phyloP scores from a whole-genome alignment of 768 basidiomycete species.

The Lenzites betulinus region DNA sequence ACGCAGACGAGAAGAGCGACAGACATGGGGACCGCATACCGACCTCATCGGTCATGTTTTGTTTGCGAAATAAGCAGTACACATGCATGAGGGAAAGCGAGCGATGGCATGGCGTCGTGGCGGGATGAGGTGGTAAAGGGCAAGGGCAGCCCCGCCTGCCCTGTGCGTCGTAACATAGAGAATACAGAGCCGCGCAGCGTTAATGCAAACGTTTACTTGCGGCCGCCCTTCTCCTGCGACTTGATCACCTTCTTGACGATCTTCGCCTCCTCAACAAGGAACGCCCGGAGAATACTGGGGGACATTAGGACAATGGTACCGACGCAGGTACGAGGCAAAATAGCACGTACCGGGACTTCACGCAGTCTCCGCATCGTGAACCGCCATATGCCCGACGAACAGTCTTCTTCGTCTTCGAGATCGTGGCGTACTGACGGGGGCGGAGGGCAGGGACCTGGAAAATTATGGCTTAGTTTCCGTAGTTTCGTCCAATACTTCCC shows the following conservation, averaged over 20 bases:
- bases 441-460: constrained; percentile 91
- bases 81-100: constrained; percentile 31
- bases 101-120: constrained; percentile 30
- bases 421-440: constrained; percentile 91
- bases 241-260: constrained; percentile 99
- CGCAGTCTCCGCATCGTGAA: constrained; percentile 94
- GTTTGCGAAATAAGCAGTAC: constrained; percentile 30
- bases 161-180: constrained; percentile 17
- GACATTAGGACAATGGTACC: background rate
- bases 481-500: background rate
- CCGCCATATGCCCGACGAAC: constrained; percentile 97
- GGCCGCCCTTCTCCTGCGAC: constrained; percentile 61
- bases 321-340: too few relatives aligned
- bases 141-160: constrained; percentile 15
- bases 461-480: background rate
- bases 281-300: constrained; percentile 90
- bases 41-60: constrained; percentile 33
- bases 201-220: constrained; percentile 28
- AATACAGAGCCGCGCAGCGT: constrained; percentile 16
- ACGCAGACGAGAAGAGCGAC: background rate
- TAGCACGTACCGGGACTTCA: constrained; percentile 81
- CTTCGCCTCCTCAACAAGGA: constrained; percentile 99
- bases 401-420: constrained; percentile 97
- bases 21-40: constrained; percentile 21
- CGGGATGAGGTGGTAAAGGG: constrained; percentile 14